Evolutionary conservation across 768 basidiomycete genomes (phyloP), one percentile per base, ranked within the genome.

Genomic region (Auricularia cornea): DNA sequence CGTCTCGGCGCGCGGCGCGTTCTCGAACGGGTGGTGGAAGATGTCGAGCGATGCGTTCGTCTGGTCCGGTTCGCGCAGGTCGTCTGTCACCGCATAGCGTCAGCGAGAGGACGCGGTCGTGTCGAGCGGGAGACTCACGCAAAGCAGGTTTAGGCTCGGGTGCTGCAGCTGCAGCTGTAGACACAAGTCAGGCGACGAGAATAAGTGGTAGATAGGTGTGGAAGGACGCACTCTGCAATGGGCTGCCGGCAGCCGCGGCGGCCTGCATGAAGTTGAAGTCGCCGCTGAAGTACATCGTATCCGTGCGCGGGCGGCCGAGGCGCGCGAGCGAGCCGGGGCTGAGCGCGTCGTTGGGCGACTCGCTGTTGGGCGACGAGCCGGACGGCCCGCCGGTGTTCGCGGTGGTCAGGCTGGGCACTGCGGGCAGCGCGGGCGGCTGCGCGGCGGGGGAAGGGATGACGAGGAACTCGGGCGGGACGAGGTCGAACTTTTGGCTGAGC

Each of bases 381-480:
- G 23, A 28, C 1, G 20, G 6, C 5, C 38, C 18, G 38, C 6
- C 10, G 20, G 44, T 48, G 20, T 18, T 23, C 6, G 26, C 54
- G 16, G 26, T 28, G 10, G 23, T 30, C 28, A 28, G 8, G 16
- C 6, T 16, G 54, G 30, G 26, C 14, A 29, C 54, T 10, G 54
- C 11, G 4, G 54, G 26, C 8, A 30, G 54, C 8, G 26, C 8
- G 8, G 51, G n/a, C 51, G 51, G 51, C 20, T 52, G 51, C 10
- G 28, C 28, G 11, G 51, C 51, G 20, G 20, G 54, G 10, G 54
- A 28, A 12, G 90, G 90, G 57, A 92, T 92, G 70, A 92, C 88
- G 52, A 95, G 81, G 72, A 95, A 92, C 62, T 92, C 91, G 28
- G 81, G 69, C 0, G 90, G 89, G 0, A 96, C 92, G 54, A 97